Evolutionary conservation across 139 green algal genomes (phyloP).

Genomic region (Chlamydomonas sp.): DNA sequence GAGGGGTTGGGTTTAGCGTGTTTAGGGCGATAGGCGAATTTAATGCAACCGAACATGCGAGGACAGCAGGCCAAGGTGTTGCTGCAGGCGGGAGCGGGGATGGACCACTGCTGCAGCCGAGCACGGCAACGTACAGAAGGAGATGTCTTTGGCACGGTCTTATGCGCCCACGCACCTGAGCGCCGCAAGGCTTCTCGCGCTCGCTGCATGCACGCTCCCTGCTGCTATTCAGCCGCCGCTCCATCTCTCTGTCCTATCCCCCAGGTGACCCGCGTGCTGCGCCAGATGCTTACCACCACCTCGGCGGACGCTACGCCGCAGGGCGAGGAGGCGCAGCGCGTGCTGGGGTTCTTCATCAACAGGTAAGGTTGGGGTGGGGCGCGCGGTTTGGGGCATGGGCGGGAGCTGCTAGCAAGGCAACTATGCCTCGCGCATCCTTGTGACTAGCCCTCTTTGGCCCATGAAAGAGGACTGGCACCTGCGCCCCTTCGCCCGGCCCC

Average conservation of each 20-base stretch:
- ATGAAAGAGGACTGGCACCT: background rate
- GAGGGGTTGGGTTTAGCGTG: too few relatives aligned
- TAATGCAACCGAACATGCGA: too few relatives aligned
- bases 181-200: too few relatives aligned
- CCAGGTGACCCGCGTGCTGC: slow-evolving; percentile 30
- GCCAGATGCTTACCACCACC: slow-evolving; percentile 29
- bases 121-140: too few relatives aligned
- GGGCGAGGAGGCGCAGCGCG: slow-evolving; percentile 70
- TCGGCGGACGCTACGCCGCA: slow-evolving; percentile 53
- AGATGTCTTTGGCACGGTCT: too few relatives aligned
- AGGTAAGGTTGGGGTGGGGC: background rate
- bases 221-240: background rate
- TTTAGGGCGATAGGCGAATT: too few relatives aligned
- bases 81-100: background rate
- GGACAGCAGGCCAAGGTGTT: too few relatives aligned
- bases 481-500: background rate
- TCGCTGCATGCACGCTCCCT: background rate
- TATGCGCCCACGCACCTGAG: too few relatives aligned
- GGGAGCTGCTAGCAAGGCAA: too few relatives aligned
- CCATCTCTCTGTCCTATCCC: background rate
- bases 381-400: background rate
- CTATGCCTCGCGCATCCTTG: too few relatives aligned
- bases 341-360: slow-evolving; percentile 75
- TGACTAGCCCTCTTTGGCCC: too few relatives aligned
- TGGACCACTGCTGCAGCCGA: background rate